Evolutionary conservation across 257 asterid species (phyloP).

Genomic region (Leonotis leonurus): DNA sequence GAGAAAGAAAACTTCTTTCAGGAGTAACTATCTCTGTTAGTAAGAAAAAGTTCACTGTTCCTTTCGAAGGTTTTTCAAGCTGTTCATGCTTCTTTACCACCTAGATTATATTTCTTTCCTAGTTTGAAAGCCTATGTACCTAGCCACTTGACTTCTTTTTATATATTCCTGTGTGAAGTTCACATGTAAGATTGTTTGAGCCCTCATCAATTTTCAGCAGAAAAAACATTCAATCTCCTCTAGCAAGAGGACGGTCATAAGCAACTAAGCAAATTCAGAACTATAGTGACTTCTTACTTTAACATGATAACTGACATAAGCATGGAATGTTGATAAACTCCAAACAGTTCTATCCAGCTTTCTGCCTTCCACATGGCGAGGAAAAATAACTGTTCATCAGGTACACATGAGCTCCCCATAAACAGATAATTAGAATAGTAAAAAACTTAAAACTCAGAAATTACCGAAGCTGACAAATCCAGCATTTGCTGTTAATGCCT

Average conservation of each 20-base stretch:
- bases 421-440: slow-evolving; percentile 9
- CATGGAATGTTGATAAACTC: slow-evolving; percentile 91
- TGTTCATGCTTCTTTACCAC: slow-evolving; percentile 1
- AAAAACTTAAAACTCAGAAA: slow-evolving; percentile 12
- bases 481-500: slow-evolving; percentile 74
- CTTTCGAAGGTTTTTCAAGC: neutral
- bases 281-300: slow-evolving; percentile 52
- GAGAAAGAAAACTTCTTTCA: neutral
- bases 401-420: slow-evolving; percentile 11
- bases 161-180: neutral
- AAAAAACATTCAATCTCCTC: neutral
- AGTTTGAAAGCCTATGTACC: slow-evolving; percentile 1
- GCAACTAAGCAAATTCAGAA: neutral
- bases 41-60: neutral
- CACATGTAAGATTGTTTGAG: neutral
- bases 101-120: neutral
- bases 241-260: neutral
- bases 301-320: slow-evolving; percentile 92
- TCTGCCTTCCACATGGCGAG: slow-evolving; percentile 92
- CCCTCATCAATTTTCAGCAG: neutral
- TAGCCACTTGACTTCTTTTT: neutral
- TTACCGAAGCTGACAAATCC: slow-evolving; percentile 96
- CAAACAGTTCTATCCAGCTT: slow-evolving; percentile 93
- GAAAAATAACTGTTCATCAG: slow-evolving; percentile 56
- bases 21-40: neutral